Conservation (phyloP, 306 rosid species). For the Prunus mume region DNA sequence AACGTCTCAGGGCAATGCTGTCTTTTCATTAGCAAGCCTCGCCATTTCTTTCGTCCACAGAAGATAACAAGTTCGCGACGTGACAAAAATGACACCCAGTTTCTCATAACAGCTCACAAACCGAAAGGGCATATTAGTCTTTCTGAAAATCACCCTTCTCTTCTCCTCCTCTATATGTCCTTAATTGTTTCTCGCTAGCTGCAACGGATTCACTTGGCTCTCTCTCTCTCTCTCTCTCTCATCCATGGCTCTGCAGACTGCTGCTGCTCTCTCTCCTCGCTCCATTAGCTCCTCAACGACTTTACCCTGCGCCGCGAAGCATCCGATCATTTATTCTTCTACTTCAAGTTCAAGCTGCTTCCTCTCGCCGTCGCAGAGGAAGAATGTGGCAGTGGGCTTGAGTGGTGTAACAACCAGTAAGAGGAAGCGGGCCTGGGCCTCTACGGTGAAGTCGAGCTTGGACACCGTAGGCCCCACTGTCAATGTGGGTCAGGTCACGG, state of each 20-base stretch:
- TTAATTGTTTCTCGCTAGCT: not conserved
- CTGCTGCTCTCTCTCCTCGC: constrained; percentile 41
- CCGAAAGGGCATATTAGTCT: constrained; percentile 15
- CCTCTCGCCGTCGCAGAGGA: constrained; percentile 3
- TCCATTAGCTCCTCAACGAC: constrained; percentile 29
- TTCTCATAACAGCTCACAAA: constrained; percentile 8
- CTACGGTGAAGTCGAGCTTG: constrained; percentile 59
- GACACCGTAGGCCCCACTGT: constrained; percentile 65
- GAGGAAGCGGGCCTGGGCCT: constrained; percentile 10
- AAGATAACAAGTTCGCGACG: not conserved
- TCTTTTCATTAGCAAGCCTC: not conserved
- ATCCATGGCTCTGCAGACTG: constrained; percentile 51
- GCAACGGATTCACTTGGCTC: not conserved
- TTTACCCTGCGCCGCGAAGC: constrained; percentile 31
- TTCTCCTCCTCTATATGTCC: not conserved
- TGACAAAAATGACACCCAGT: constrained; percentile 5
- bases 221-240: constrained; percentile 8
- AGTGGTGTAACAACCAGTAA: constrained; percentile 9
- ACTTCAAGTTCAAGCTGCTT: constrained; percentile 8
- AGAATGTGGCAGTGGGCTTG: constrained; percentile 27
- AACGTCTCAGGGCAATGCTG: not conserved
- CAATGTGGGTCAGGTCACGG: constrained; percentile 66
- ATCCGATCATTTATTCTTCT: constrained; percentile 25
- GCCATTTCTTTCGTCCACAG: not conserved
- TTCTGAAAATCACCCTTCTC: not conserved